Conservation (phyloP, 2,329 filamentous ascomycete species). For the Fusarium sp. region DNA sequence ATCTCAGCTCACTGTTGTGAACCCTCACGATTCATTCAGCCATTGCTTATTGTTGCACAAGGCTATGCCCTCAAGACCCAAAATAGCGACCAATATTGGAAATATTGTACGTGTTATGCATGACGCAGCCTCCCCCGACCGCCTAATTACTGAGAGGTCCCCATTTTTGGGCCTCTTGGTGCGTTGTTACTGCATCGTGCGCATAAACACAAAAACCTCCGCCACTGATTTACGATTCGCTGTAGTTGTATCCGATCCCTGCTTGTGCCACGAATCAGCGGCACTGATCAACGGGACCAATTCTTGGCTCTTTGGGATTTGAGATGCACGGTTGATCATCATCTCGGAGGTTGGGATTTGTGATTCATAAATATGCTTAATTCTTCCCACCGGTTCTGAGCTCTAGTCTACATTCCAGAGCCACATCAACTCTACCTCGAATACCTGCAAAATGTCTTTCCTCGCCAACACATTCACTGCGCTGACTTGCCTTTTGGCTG, state of each 20-base stretch:
- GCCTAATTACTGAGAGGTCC: neutral
- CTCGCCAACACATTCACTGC: conserved; percentile 6
- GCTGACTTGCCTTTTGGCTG: conserved; percentile 21
- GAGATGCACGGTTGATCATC: conserved; percentile 17
- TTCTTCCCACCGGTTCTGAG: neutral
- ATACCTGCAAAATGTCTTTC: conserved; percentile 11
- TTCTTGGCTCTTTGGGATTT: neutral
- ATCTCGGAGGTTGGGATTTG: conserved; percentile 19
- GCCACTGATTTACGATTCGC: conserved; percentile 23
- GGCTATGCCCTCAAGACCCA: neutral
- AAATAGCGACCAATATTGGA: neutral
- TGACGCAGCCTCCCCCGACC: neutral
- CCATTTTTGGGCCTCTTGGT: neutral
- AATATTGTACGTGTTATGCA: neutral
- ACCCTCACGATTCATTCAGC: neutral
- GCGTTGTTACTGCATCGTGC: conserved; percentile 17
- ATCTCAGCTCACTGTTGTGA: neutral
- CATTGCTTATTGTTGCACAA: neutral
- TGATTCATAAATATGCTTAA: conserved; percentile 12
- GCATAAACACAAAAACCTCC: conserved; percentile 24
- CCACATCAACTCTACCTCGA: neutral
- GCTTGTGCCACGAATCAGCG: conserved; percentile 13
- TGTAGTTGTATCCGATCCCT: neutral
- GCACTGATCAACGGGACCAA: conserved; percentile 15
- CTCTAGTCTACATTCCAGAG: neutral